phyloP scores from a whole-genome alignment of 2,329 filamentous ascomycete species.

The Podosphaera xanthii region DNA sequence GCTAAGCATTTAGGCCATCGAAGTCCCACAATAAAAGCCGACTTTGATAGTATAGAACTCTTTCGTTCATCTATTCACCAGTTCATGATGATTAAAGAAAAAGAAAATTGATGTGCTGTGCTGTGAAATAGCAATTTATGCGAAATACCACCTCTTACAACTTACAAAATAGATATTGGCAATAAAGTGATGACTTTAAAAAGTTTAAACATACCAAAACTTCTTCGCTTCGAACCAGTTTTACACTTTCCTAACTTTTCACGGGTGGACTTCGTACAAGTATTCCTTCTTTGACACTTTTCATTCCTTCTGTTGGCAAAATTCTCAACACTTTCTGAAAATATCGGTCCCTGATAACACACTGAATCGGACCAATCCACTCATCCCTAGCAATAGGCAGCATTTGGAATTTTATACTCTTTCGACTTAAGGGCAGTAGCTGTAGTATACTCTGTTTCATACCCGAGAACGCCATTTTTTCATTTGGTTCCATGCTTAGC shows the following conservation, averaged over 20 bases:
- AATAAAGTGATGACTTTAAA: no score
- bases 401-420: conserved; percentile 50
- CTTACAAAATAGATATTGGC: no score
- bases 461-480: conserved; percentile 82
- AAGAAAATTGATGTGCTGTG: no score
- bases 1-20: no score
- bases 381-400: conserved; percentile 40
- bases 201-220: no score
- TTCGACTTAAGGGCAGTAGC: conserved; percentile 58
- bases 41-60: no score
- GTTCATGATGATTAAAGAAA: no score
- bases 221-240: no score
- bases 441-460: conserved; percentile 62
- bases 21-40: no score
- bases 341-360: conserved; percentile 70
- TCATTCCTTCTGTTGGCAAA: conserved; percentile 53
- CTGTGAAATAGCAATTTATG: no score
- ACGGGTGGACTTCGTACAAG: conserved; percentile 35
- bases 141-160: no score
- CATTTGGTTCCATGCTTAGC: conserved; percentile 73
- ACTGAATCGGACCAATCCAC: conserved; percentile 44
- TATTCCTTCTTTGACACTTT: conserved; percentile 37
- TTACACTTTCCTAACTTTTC: conserved; percentile 4
- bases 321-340: conserved; percentile 79
- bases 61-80: no score